These are phyloP conservation scores for Xylaria sp. DNA, from an alignment of 2,329 filamentous ascomycete genomes.

Conservation along the genomic window DNA sequence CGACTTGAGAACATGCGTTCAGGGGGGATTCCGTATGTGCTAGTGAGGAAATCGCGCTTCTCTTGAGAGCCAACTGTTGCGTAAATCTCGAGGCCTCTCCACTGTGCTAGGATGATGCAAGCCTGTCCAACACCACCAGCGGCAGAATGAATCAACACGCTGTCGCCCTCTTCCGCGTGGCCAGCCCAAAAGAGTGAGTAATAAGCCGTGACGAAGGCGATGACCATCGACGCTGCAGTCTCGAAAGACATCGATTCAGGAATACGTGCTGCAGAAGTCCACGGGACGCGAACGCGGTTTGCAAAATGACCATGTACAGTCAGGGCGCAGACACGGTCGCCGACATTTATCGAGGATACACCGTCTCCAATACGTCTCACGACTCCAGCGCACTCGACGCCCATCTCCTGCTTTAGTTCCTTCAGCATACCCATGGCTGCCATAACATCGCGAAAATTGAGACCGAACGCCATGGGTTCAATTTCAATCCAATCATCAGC, in stretches of 20 bases:
- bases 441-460: conserved; percentile 36
- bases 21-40: conserved; percentile 28
- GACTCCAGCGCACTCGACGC: conserved; percentile 35
- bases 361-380: conserved; percentile 31
- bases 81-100: conserved; percentile 35
- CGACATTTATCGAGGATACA: conserved; percentile 17
- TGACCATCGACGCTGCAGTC: conserved; percentile 29
- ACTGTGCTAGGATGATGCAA: conserved; percentile 33
- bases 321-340: conserved; percentile 36
- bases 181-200: conserved; percentile 25
- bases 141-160: conserved; percentile 40
- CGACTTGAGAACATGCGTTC: conserved; percentile 39
- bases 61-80: conserved; percentile 31
- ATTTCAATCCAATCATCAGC: conserved; percentile 21
- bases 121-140: conserved; percentile 37
- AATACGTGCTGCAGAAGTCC: conserved; percentile 13
- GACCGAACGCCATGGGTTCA: conserved; percentile 25
- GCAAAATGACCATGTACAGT: conserved; percentile 17
- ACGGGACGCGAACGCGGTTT: conserved; percentile 15
- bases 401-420: conserved; percentile 23
- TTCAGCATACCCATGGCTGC: conserved; percentile 32
- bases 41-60: conserved; percentile 32
- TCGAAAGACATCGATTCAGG: conserved; percentile 34
- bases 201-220: conserved; percentile 29
- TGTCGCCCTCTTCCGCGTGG: conserved; percentile 15